These are phyloP conservation scores for Moesziomyces sp. DNA, from an alignment of 1,284 basidiomycete genomes.

Conservation along the genomic window DNA sequence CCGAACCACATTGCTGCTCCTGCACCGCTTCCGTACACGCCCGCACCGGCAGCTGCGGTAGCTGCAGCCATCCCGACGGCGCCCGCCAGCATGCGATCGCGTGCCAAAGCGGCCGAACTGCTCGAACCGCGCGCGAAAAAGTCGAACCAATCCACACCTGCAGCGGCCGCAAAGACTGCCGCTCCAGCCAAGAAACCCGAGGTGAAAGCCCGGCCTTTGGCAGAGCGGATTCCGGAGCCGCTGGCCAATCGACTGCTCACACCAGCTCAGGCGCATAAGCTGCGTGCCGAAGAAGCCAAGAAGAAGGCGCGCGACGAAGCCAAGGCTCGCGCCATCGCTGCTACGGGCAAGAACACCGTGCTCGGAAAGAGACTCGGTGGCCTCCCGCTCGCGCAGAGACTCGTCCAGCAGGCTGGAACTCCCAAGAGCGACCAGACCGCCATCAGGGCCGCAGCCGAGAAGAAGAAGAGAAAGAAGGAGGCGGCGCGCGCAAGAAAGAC, in stretches of 20 bases:
- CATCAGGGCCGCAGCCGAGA: constrained; percentile 39
- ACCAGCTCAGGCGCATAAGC: constrained; percentile 41
- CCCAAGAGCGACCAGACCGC: constrained; percentile 36
- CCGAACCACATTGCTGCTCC: constrained; percentile 35
- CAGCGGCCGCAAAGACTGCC: background rate
- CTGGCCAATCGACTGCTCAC: constrained; percentile 49
- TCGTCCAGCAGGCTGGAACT: constrained; percentile 45
- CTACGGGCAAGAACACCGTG: constrained; percentile 37
- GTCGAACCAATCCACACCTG: constrained; percentile 4
- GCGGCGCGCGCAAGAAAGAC: constrained; percentile 32
- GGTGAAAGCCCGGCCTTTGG: constrained; percentile 26
- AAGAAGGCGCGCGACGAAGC: constrained; percentile 40
- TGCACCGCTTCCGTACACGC: constrained; percentile 39
- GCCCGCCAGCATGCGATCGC: constrained; percentile 40
- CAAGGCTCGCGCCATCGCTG: constrained; percentile 29
- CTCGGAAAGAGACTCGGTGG: constrained; percentile 41
- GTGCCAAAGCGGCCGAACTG: constrained; percentile 21
- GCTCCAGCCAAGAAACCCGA: constrained; percentile 1
- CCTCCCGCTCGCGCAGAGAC: constrained; percentile 40
- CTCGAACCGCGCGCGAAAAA: constrained; percentile 42
- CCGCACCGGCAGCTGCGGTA: constrained; percentile 31
- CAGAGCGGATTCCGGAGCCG: constrained; percentile 40
- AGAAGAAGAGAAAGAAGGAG: constrained; percentile 43
- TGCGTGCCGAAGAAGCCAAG: constrained; percentile 45
- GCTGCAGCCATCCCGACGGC: constrained; percentile 40